Evolutionary conservation across 1,284 basidiomycete genomes (phyloP), one percentile per base, ranked within the genome.

Genomic region (Papiliotrema nemorosa): DNA sequence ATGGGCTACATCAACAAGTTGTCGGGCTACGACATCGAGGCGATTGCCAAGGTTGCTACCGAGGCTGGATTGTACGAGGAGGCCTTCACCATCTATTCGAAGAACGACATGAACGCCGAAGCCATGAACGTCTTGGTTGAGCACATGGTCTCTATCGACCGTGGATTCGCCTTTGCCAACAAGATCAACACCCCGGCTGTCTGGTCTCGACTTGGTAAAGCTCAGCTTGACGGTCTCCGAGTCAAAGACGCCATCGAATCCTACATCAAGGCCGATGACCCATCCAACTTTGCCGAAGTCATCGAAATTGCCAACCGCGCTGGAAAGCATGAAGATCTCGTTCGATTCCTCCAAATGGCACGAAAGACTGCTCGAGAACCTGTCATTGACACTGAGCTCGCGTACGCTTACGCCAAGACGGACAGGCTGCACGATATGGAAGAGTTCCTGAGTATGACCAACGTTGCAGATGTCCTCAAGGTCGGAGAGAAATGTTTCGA

Each of bases 401-500:
- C 92, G 9, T 93, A 96, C 68, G 89, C 92, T 1, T 97, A 96
- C 72, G 93, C 93, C 38, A 94, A 94, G 80, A 97, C 93, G 1
- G 93, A 97, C 72, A 85, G 92, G 53, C 78, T 97, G 21, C 92
- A 96, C 70, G 96, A 97, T 68, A 98, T 98, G 96, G 96, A 99
- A 70, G 96, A 99, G 78, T 99, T 99, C 83, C 78, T 99, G 55
- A 81, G 82, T 34, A 97, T 98, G 90, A 98, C 96, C 47, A 99
- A 99, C 64, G 96, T 99, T 34, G 96, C 96, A 18, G 96, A 99
- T 65, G 81, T 97, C 50, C 80, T 97, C 24, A 87, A 88, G 63
- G 93, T 97, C 48, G 96, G 96, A 73, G 96, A 99, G 78, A 97
- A 98, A 76, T 97, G 93, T 70, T 99, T 99, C 79, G 90, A 97